Conservation (phyloP, 2,329 filamentous ascomycete genomes). For the Fusarium sp. region DNA sequence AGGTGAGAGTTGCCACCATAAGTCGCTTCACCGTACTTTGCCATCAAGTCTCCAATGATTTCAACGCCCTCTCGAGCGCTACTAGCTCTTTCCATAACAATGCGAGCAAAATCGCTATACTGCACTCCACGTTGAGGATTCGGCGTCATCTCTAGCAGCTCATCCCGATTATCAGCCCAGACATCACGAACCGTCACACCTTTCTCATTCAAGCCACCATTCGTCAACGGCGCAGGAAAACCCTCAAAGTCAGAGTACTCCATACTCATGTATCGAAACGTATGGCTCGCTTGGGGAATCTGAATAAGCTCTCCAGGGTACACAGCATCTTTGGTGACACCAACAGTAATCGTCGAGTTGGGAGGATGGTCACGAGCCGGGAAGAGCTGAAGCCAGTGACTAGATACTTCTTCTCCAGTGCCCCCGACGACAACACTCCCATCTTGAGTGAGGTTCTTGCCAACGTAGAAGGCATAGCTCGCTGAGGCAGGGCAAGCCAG, state of each 20-base stretch:
- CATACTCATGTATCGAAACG: constrained; percentile 38
- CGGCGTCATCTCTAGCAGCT: constrained; percentile 37
- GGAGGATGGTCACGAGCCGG: constrained; percentile 51
- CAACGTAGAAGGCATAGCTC: constrained; percentile 59
- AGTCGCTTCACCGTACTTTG: constrained; percentile 32
- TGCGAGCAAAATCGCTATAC: constrained; percentile 38
- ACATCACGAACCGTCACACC: constrained; percentile 37
- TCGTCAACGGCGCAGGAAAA: constrained; percentile 33
- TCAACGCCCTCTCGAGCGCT: constrained; percentile 34
- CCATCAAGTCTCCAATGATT: constrained; percentile 31
- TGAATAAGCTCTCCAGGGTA: constrained; percentile 36
- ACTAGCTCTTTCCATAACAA: constrained; percentile 36
- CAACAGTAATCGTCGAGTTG: constrained; percentile 51
- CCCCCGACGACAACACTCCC: constrained; percentile 56
- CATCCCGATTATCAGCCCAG: constrained; percentile 38
- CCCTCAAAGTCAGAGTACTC: constrained; percentile 40
- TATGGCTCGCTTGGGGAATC: constrained; percentile 37
- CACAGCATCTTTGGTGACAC: constrained; percentile 31
- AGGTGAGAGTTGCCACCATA: constrained; percentile 39
- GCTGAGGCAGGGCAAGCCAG: constrained; percentile 27
- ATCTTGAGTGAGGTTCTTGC: constrained; percentile 54
- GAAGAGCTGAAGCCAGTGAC: constrained; percentile 58
- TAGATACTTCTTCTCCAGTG: constrained; percentile 58
- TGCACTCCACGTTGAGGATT: constrained; percentile 34
- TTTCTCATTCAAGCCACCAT: constrained; percentile 37